These are phyloP conservation scores for Didymella sp. DNA, from an alignment of 2,329 filamentous ascomycete genomes.

Conservation along the genomic window DNA sequence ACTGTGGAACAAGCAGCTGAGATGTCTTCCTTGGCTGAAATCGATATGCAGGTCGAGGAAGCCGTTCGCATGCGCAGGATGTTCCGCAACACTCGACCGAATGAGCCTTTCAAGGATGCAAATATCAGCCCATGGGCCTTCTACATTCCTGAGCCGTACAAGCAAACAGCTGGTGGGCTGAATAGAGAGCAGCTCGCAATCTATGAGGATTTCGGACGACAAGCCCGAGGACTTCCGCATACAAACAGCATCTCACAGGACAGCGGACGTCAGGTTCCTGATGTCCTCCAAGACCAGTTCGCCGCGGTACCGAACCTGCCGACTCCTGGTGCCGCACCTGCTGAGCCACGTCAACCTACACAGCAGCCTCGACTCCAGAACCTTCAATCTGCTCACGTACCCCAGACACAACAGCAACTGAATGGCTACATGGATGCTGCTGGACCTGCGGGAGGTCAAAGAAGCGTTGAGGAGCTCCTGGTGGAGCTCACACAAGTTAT, in stretches of 20 bases:
- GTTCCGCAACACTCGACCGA: slow-evolving; percentile 76
- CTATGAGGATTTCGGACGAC: slow-evolving; percentile 93
- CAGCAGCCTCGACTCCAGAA: slow-evolving; percentile 56
- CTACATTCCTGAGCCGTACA: slow-evolving; percentile 92
- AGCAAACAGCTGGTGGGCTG: slow-evolving; percentile 80
- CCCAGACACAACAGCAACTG: slow-evolving; percentile 57
- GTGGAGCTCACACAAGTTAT: slow-evolving; percentile 64
- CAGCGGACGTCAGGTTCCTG: slow-evolving; percentile 65
- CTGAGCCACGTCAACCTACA: slow-evolving; percentile 64
- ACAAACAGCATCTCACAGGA: slow-evolving; percentile 65
- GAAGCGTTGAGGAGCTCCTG: slow-evolving; percentile 61
- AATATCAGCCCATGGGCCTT: slow-evolving; percentile 88
- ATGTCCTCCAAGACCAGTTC: slow-evolving; percentile 68
- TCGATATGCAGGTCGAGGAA: slow-evolving; percentile 87
- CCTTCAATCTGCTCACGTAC: slow-evolving; percentile 43
- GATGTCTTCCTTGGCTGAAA: slow-evolving; percentile 89
- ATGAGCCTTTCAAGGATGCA: slow-evolving; percentile 83
- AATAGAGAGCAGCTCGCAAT: slow-evolving; percentile 94
- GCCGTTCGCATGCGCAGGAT: slow-evolving; percentile 79
- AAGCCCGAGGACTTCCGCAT: slow-evolving; percentile 71
- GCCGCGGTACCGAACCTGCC: slow-evolving; percentile 66
- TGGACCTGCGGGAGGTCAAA: slow-evolving; percentile 49
- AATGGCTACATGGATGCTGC: slow-evolving; percentile 66
- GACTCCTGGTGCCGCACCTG: slow-evolving; percentile 67
- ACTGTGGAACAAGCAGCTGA: slow-evolving; percentile 97